phyloP scores from a whole-genome alignment of 148 eudicot genomes.

The Vaccinium corymbosum region DNA sequence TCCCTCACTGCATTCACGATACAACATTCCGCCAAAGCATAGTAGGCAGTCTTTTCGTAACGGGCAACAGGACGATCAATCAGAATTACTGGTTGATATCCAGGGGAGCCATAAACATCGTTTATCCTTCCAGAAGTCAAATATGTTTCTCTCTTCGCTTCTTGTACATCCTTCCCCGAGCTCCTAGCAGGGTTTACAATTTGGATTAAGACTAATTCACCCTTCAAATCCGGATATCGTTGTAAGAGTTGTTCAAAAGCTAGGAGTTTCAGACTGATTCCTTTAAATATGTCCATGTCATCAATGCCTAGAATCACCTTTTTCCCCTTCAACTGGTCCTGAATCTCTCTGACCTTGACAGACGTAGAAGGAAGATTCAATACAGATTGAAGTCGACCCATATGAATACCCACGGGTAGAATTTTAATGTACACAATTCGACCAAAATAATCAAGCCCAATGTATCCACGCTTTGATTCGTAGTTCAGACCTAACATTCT shows the following conservation, averaged over 20 bases:
- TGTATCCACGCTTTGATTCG: conserved; percentile 74
- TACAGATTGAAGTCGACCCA: conserved; percentile 56
- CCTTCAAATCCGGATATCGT: conserved; percentile 42
- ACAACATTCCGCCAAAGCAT: conserved; percentile 69
- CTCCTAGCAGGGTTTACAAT: conserved; percentile 75
- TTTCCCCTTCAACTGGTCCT: conserved; percentile 49
- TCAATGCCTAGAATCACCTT: conserved; percentile 60
- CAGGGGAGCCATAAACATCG: conserved; percentile 42
- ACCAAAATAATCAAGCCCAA: conserved; percentile 76
- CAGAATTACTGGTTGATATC: conserved; percentile 55
- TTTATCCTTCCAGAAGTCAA: conserved; percentile 48
- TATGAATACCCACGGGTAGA: conserved; percentile 68
- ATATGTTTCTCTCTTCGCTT: conserved; percentile 52
- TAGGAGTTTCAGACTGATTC: conserved; percentile 62
- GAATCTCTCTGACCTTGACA: conserved; percentile 45
- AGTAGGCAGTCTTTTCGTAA: conserved; percentile 70
- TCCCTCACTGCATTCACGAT: conserved; percentile 73
- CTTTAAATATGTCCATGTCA: conserved; percentile 80
- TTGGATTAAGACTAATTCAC: conserved; percentile 58
- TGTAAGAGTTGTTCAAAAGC: conserved; percentile 63
- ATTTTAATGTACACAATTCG: conserved; percentile 71
- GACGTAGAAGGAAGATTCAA: conserved; percentile 50
- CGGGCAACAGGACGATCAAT: conserved; percentile 67
- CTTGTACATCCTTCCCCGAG: conserved; percentile 64
- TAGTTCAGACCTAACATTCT: conserved; percentile 79